Evolutionary conservation across 148 eudicot species (phyloP).

Genomic region (Nepenthes gracilis): DNA sequence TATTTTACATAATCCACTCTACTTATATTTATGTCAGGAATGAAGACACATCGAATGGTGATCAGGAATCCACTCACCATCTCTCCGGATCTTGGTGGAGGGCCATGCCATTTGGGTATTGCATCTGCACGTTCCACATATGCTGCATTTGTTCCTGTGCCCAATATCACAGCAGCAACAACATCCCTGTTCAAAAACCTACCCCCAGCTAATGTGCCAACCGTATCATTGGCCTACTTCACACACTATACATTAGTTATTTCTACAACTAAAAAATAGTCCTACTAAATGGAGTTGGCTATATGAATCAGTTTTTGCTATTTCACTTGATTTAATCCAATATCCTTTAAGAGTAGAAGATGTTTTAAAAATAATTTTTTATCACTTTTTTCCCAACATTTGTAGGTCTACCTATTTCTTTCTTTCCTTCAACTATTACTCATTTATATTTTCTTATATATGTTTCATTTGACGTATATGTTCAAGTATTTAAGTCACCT

Average conservation of each 20-base stretch:
- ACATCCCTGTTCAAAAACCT: constrained; percentile 48
- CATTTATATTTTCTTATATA: too few relatives aligned
- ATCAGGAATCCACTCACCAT: constrained; percentile 31
- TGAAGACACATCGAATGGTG: background rate
- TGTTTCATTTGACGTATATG: too few relatives aligned
- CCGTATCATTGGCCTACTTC: constrained; percentile 63
- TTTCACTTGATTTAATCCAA: too few relatives aligned
- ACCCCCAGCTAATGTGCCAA: constrained; percentile 82
- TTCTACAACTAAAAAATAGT: background rate
- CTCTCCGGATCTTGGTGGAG: constrained; percentile 57
- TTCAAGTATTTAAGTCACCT: too few relatives aligned
- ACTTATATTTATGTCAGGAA: background rate
- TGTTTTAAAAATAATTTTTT: background rate
- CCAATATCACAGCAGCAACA: constrained; percentile 54
- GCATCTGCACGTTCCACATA: constrained; percentile 64
- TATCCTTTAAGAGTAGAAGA: background rate
- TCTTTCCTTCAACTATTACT: too few relatives aligned
- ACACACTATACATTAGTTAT: constrained; percentile 7
- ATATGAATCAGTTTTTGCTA: too few relatives aligned
- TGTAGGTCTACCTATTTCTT: too few relatives aligned
- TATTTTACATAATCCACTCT: background rate
- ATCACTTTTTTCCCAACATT: too few relatives aligned
- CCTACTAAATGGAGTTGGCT: background rate
- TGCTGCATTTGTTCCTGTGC: constrained; percentile 77
- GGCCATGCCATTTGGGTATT: constrained; percentile 70